These are phyloP conservation scores for Linderina pennispora DNA, from an alignment of 192 early-diverging fungal genomes.

Conservation along the genomic window DNA sequence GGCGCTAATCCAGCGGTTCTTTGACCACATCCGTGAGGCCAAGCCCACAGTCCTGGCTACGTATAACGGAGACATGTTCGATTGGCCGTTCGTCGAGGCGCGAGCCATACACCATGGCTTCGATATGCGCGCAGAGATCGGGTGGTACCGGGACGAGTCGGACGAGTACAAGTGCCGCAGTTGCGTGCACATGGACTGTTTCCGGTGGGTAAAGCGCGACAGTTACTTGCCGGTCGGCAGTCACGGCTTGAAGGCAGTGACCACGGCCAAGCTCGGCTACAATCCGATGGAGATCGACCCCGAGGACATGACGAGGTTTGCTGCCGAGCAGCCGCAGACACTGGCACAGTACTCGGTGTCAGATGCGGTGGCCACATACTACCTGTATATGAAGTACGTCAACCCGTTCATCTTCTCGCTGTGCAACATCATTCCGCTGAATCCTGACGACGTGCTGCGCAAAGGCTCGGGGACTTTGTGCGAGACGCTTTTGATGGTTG, in stretches of 20 bases:
- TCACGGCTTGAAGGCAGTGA: conserved; percentile 96
- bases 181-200: conserved; percentile 93
- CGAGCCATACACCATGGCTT: conserved; percentile 76
- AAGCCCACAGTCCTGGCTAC: conserved; percentile 88
- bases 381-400: conserved; percentile 99
- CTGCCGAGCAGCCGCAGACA: conserved; percentile 82
- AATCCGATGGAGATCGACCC: conserved; percentile 98
- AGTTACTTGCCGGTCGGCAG: conserved; percentile 94
- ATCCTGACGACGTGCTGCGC: conserved; percentile 93
- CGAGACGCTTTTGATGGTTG: conserved; percentile 93
- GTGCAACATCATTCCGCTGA: conserved; percentile 97
- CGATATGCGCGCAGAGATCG: conserved; percentile 84
- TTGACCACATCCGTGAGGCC: conserved; percentile 79
- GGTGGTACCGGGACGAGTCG: conserved; percentile 70
- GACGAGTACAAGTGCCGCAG: conserved; percentile 85
- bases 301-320: conserved; percentile 96
- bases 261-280: conserved; percentile 92
- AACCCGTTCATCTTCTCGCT: conserved; percentile 99
- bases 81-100: conserved; percentile 96
- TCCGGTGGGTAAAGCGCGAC: conserved; percentile 98
- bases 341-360: conserved; percentile 98
- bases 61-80: conserved; percentile 99
- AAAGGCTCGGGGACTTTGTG: conserved; percentile 96
- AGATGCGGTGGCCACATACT: conserved; percentile 98
- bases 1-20: conserved; percentile 75